Evolutionary conservation across 2,329 filamentous ascomycete species (phyloP).

Genomic region (Claviceps sp.): DNA sequence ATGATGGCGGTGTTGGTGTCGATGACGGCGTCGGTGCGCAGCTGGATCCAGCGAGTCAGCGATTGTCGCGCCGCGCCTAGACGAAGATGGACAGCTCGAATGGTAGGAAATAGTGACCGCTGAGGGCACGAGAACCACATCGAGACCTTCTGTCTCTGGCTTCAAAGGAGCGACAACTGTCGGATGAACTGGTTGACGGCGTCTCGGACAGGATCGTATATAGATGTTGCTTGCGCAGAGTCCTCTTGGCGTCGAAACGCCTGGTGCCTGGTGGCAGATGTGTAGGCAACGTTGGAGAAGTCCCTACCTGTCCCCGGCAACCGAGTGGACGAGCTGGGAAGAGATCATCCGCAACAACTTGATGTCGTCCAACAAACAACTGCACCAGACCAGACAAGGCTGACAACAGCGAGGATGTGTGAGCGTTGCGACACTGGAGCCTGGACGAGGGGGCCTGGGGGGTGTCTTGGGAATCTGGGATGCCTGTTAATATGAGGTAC

Average conservation of each 20-base stretch:
- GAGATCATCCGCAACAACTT: background rate
- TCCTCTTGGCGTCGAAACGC: background rate
- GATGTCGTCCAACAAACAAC: background rate
- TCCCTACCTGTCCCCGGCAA: background rate
- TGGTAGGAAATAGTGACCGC: background rate
- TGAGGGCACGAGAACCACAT: constrained; percentile 1
- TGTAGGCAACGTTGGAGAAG: background rate
- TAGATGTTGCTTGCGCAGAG: background rate
- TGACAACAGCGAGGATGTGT: background rate
- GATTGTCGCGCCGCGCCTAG: constrained; percentile 6
- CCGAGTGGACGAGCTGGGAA: background rate
- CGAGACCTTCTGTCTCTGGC: background rate
- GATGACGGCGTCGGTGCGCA: background rate
- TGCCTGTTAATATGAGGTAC: no score
- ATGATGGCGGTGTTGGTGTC: background rate
- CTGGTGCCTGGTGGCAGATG: background rate
- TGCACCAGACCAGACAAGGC: background rate
- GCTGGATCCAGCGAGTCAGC: constrained; percentile 9
- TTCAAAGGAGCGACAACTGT: background rate
- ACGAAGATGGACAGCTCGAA: background rate
- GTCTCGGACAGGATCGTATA: background rate
- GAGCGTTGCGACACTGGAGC: background rate
- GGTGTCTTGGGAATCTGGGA: no score
- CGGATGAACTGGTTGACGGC: background rate
- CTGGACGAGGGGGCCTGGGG: no score